phyloP scores from a whole-genome alignment of 2,329 filamentous ascomycete genomes.

The Chaetomium strumarium region DNA sequence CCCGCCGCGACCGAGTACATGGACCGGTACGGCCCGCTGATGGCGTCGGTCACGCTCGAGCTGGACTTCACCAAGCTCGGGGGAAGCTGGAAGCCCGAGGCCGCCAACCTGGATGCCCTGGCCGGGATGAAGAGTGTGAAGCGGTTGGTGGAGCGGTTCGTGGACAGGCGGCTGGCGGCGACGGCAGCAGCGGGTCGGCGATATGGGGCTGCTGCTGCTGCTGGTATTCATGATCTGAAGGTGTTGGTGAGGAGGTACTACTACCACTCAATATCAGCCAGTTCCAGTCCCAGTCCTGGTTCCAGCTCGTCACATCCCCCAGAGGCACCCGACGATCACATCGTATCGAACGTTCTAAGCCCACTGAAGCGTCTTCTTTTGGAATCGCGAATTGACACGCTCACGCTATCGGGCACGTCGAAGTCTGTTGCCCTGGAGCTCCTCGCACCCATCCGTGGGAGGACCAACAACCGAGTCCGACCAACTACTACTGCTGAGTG shows the following conservation, averaged over 20 bases:
- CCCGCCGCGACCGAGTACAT: slow-evolving; percentile 34
- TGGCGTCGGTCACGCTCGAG: slow-evolving; percentile 35
- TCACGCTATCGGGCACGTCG: slow-evolving; percentile 18
- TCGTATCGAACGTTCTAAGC: slow-evolving; percentile 15
- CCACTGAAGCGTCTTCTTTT: slow-evolving; percentile 18
- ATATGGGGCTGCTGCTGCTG: neutral
- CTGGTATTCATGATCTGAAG: slow-evolving; percentile 14
- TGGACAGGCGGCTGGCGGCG: slow-evolving; percentile 12
- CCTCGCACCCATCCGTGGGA: neutral
- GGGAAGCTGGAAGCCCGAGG: slow-evolving; percentile 14
- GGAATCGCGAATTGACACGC: slow-evolving; percentile 10
- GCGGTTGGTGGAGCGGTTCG: slow-evolving; percentile 12
- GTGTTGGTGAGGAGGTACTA: slow-evolving; percentile 21
- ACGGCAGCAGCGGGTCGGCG: slow-evolving; percentile 4
- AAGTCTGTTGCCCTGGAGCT: slow-evolving; percentile 14
- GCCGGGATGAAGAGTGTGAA: slow-evolving; percentile 4
- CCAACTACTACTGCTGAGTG: too few relatives aligned
- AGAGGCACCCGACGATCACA: slow-evolving; percentile 1
- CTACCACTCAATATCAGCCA: too few relatives aligned
- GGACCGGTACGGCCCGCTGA: slow-evolving; percentile 31
- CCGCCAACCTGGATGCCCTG: slow-evolving; percentile 5
- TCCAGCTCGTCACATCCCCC: slow-evolving; percentile 11
- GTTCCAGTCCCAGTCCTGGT: too few relatives aligned
- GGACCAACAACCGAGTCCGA: too few relatives aligned
- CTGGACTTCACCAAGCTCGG: slow-evolving; percentile 34